These are phyloP conservation scores for Debaryomycetaceae sp. DNA, from an alignment of 1,139 yeast genomes.

Conservation along the genomic window DNA sequence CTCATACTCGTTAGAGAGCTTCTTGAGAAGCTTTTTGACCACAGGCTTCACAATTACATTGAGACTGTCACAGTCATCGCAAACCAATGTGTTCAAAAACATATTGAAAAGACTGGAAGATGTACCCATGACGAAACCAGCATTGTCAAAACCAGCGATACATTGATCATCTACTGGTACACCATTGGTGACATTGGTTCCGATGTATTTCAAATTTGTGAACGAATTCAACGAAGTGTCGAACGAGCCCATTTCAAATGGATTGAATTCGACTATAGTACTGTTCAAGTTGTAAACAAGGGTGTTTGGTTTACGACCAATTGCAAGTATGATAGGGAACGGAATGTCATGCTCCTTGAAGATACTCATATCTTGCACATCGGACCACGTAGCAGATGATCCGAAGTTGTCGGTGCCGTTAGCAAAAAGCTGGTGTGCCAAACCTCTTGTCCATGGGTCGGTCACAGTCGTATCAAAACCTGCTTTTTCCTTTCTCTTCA, in stretches of 20 bases:
- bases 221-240: conserved; percentile 38
- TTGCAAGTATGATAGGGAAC: conserved; percentile 34
- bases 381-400: conserved; percentile 30
- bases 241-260: conserved; percentile 44
- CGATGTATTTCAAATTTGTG: conserved; percentile 35
- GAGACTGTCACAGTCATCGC: conserved; percentile 42
- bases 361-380: conserved; percentile 22
- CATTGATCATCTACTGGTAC: conserved; percentile 35
- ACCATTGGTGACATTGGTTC: conserved; percentile 32
- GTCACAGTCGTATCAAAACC: conserved; percentile 30
- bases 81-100: conserved; percentile 57
- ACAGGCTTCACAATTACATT: conserved; percentile 48
- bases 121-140: conserved; percentile 74
- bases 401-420: conserved; percentile 21
- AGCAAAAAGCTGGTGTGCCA: conserved; percentile 37
- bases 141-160: conserved; percentile 69
- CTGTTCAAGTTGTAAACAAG: conserved; percentile 31
- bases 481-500: conserved; percentile 28
- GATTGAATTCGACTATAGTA: conserved; percentile 39
- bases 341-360: conserved; percentile 39
- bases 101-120: conserved; percentile 78
- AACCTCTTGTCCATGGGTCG: conserved; percentile 39
- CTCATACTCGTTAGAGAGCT: conserved; percentile 36
- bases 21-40: conserved; percentile 39
- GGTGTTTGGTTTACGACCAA: conserved; percentile 37